Evolutionary conservation across 2,329 filamentous ascomycete species (phyloP).

Genomic region (Neonectria magnoliae): DNA sequence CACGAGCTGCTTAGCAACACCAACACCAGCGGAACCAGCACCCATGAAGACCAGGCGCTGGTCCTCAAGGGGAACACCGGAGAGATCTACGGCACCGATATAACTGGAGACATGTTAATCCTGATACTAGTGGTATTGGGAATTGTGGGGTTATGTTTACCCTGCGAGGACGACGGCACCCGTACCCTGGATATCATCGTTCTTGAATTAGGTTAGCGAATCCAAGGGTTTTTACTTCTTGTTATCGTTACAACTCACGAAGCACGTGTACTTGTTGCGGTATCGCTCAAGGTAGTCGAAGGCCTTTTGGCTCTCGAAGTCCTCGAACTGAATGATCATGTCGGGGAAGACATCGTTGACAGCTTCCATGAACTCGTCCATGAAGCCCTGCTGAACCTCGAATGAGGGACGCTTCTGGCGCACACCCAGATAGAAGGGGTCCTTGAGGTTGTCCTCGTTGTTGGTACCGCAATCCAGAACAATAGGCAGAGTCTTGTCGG

Average conservation of each 20-base stretch:
- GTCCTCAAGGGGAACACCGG: constrained; percentile 84
- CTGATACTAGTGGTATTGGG: constrained; percentile 18
- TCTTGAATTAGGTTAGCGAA: constrained; percentile 51
- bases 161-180: constrained; percentile 93
- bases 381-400: constrained; percentile 86
- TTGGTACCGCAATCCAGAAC: constrained; percentile 74
- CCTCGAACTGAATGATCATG: constrained; percentile 90
- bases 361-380: constrained; percentile 97
- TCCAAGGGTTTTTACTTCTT: constrained; percentile 8
- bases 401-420: constrained; percentile 82
- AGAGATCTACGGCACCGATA: constrained; percentile 81
- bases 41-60: constrained; percentile 97
- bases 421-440: constrained; percentile 88
- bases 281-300: constrained; percentile 95
- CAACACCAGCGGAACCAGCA: constrained; percentile 93
- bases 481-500: constrained; percentile 81
- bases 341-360: constrained; percentile 76
- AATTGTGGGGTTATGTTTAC: constrained; percentile 51
- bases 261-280: constrained; percentile 88
- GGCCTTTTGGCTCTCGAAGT: constrained; percentile 92
- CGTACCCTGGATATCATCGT: constrained; percentile 98
- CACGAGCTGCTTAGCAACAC: constrained; percentile 97
- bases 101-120: constrained; percentile 71
- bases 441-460: constrained; percentile 72
- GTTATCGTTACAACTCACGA: constrained; percentile 54